Conservation (phyloP, 352 stramenopile genomes). For the Phytophthora tentaculata region DNA sequence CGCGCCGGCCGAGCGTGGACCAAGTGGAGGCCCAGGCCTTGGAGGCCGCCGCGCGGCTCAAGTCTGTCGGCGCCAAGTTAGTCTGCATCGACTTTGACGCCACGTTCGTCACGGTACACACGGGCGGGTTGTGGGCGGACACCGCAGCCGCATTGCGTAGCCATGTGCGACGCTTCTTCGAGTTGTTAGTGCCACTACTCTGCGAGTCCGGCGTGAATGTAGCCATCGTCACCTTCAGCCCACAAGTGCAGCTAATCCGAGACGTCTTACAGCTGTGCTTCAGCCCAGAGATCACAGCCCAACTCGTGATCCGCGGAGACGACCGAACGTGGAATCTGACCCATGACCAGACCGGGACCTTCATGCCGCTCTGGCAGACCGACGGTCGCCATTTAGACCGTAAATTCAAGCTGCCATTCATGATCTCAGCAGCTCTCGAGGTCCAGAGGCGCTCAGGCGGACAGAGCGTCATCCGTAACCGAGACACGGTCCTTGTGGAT, state of each 20-base stretch:
- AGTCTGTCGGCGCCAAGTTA: conserved; percentile 53
- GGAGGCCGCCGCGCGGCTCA: conserved; percentile 52
- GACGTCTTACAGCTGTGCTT: conserved; percentile 72
- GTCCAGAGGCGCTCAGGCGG: conserved; percentile 27
- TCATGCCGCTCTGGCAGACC: conserved; percentile 65
- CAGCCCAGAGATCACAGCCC: conserved; percentile 26
- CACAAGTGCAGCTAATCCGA: conserved; percentile 68
- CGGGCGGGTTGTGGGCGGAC: conserved; percentile 58
- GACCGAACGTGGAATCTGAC: conserved; percentile 63
- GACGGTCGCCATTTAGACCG: conserved; percentile 61
- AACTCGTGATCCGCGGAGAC: conserved; percentile 71
- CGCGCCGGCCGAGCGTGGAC: conserved; percentile 36
- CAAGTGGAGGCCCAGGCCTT: conserved; percentile 27
- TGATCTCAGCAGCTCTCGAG: conserved; percentile 71
- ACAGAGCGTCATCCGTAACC: conserved; percentile 47
- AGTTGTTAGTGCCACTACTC: conserved; percentile 60
- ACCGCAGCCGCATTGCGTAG: conserved; percentile 48
- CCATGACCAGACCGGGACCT: conserved; percentile 50
- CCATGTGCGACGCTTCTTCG: conserved; percentile 73
- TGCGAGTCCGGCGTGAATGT: conserved; percentile 50
- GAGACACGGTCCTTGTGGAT: conserved; percentile 81
- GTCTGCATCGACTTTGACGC: conserved; percentile 89
- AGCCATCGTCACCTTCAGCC: conserved; percentile 85
- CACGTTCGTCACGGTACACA: conserved; percentile 83
- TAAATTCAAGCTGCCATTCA: conserved; percentile 77